phyloP scores from a whole-genome alignment of 345 rosid species.

The Iberis pinnata region DNA sequence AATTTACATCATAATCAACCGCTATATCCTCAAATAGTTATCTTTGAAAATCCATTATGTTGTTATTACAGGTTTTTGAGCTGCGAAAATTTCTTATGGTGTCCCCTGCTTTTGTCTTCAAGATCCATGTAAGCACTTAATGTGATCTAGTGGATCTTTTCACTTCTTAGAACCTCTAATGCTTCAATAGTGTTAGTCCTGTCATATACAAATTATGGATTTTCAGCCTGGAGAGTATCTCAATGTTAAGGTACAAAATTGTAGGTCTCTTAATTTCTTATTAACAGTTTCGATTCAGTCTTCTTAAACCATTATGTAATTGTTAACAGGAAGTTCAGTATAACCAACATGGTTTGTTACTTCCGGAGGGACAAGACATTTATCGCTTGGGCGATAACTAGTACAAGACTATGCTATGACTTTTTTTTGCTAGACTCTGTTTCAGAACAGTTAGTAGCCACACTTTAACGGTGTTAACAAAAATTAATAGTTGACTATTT shows the following conservation, averaged over 20 bases:
- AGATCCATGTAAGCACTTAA: constrained; percentile 64
- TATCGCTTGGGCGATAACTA: constrained; percentile 86
- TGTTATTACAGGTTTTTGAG: constrained; percentile 54
- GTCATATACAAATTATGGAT: constrained; percentile 67
- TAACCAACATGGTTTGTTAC: constrained; percentile 89
- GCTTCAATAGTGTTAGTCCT: constrained; percentile 15
- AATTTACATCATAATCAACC: neutral
- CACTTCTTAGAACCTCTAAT: constrained; percentile 11
- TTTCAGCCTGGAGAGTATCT: constrained; percentile 93
- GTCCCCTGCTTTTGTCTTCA: constrained; percentile 66
- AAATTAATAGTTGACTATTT: too few species aligned
- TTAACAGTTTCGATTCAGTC: neutral
- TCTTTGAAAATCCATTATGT: neutral
- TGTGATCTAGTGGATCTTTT: constrained; percentile 9
- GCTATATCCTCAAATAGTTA: neutral
- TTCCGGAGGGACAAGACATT: constrained; percentile 86
- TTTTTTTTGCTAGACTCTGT: too few species aligned
- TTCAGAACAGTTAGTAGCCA: too few species aligned
- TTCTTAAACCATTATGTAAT: neutral
- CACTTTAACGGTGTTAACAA: too few species aligned
- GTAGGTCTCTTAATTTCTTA: neutral
- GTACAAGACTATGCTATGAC: constrained; percentile 30
- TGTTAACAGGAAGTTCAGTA: constrained; percentile 79
- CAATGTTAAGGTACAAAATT: constrained; percentile 59
- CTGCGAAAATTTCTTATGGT: constrained; percentile 82